Evolutionary conservation across 306 rosid species (phyloP).

Genomic region (Vigna angularis): DNA sequence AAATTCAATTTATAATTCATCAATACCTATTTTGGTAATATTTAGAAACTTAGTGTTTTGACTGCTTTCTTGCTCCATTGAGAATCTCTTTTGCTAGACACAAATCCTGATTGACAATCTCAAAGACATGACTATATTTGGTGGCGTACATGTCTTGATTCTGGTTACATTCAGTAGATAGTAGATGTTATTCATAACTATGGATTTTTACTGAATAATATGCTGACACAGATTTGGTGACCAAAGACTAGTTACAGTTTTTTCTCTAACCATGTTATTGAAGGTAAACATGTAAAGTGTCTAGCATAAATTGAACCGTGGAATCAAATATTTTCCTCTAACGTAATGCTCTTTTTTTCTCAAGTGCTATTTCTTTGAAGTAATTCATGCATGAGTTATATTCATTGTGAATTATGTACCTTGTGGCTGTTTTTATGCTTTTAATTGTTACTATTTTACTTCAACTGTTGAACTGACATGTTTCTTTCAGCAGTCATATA

Average conservation of each 20-base stretch:
- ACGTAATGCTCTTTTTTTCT: background rate
- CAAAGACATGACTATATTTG: background rate
- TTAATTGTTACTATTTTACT: constrained; percentile 27
- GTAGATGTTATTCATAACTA: background rate
- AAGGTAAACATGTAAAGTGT: background rate
- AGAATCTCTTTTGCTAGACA: background rate
- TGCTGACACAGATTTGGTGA: background rate
- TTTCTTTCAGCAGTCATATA: constrained; percentile 68
- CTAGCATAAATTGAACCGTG: background rate
- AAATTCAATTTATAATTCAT: background rate
- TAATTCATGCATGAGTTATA: constrained; percentile 16
- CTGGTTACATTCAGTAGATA: background rate
- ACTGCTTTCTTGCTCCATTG: background rate
- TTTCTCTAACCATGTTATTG: background rate
- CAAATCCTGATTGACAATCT: background rate
- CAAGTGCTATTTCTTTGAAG: background rate
- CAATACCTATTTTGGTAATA: background rate
- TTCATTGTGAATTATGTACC: constrained; percentile 8
- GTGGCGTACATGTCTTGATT: background rate
- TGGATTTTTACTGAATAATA: background rate
- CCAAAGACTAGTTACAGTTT: background rate
- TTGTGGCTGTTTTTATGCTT: constrained; percentile 4
- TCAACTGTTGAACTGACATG: constrained; percentile 44
- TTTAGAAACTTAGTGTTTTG: background rate
- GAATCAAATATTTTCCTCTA: constrained; percentile 6